phyloP scores from a whole-genome alignment of 2,329 filamentous ascomycete genomes.

The Xylariales sp. region DNA sequence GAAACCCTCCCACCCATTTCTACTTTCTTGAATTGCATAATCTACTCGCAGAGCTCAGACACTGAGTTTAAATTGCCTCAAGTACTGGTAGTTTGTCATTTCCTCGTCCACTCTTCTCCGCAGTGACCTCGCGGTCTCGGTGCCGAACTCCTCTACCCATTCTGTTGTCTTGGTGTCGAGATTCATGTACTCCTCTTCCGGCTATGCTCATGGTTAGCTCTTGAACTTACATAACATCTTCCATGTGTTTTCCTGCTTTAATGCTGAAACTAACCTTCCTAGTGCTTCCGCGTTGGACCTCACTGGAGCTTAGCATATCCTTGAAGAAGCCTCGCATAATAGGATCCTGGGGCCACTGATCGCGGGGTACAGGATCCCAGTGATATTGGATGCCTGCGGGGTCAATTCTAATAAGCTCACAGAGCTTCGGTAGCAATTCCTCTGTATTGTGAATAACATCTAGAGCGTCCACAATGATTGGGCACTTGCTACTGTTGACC shows the following conservation, averaged over 20 bases:
- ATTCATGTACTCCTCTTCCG: not conserved
- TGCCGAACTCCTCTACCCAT: not conserved
- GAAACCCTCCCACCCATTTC: no score
- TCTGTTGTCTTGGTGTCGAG: not conserved
- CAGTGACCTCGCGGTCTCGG: not conserved
- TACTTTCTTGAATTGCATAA: no score
- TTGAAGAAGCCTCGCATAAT: not conserved
- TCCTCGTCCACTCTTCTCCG: not conserved
- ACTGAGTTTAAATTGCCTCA: not conserved
- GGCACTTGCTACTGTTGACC: not conserved
- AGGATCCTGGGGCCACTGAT: not conserved
- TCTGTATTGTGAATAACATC: not conserved
- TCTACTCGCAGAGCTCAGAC: no score
- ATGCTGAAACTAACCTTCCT: no score
- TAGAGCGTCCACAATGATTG: not conserved
- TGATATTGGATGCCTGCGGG: not conserved
- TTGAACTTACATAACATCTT: no score
- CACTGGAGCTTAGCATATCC: not conserved
- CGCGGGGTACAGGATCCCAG: not conserved
- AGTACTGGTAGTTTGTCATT: not conserved
- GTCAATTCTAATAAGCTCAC: not conserved
- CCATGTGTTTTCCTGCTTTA: no score
- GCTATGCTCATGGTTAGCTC: no score
- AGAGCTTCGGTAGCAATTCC: not conserved
- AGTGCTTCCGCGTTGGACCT: not conserved